These are phyloP conservation scores for Hibiscus tridactylites DNA, from an alignment of 345 rosid species.

Conservation along the genomic window DNA sequence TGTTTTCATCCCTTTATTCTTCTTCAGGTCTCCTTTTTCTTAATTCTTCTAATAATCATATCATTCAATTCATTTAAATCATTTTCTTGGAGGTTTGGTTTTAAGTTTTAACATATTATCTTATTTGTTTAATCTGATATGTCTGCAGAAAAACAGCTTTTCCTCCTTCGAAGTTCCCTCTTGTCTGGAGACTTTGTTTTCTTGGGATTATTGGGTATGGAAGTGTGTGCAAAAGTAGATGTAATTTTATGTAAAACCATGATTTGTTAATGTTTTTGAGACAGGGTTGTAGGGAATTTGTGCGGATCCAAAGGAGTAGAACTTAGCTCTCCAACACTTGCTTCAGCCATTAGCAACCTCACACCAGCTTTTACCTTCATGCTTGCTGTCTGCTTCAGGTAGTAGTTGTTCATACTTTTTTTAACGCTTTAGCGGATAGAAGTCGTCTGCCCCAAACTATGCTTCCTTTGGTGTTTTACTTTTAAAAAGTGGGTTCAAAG, in stretches of 20 bases:
- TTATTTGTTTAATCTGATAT: neutral
- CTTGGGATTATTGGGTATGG: neutral
- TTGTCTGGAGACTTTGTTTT: neutral
- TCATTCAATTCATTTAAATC: too few relatives aligned
- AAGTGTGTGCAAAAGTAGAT: too few relatives aligned
- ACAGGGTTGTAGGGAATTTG: neutral
- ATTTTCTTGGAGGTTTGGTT: too few relatives aligned
- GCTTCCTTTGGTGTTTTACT: too few relatives aligned
- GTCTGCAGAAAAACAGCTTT: neutral
- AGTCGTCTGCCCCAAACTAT: too few relatives aligned
- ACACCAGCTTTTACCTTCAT: neutral
- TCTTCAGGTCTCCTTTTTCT: constrained; percentile 10
- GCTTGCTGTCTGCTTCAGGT: neutral
- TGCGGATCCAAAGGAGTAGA: neutral
- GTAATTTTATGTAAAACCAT: too few relatives aligned
- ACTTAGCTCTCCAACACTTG: neutral
- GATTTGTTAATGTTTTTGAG: neutral
- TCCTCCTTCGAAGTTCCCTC: neutral
- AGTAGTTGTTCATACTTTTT: neutral
- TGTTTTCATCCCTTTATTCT: constrained; percentile 17
- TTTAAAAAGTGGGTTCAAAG: too few relatives aligned
- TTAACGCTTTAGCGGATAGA: too few relatives aligned
- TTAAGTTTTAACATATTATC: neutral
- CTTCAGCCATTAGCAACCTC: neutral
- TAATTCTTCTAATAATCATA: too few relatives aligned